Base-by-base conservation (phyloP, 2,329 filamentous ascomycete species). In the Colletotrichum sp. region DNA sequence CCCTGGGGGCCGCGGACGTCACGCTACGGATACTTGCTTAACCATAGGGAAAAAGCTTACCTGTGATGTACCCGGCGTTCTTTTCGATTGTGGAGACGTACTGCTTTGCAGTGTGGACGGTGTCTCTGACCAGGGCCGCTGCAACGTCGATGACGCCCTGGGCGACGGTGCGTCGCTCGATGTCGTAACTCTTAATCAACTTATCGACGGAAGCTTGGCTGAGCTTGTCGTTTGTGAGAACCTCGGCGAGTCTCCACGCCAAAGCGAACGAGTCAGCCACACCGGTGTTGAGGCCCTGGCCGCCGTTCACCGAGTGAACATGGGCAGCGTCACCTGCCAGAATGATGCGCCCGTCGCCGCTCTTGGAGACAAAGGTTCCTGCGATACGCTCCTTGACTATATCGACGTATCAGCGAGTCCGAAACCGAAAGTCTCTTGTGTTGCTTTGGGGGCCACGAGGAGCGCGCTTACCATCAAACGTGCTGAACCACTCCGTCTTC, bases 311-410 rank as follows among this genome's bases (percentile, higher is more conserved):
- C 39, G 83, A 86, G 76, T 89, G 88, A 5, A 87, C 88, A 73
- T 90, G 88, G 16, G 86, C 87, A 12, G 88, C 87, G 71, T 90
- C 89, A 15, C 88, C 88, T 7, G 86, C 87, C 10, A 90, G 82
- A 65, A 90, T 86, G 7, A 87, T 81, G 12, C 87, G 84, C n/a
- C 86, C 88, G 6, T 80, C 77, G 10, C 86, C 86, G 48, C 82
- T 79, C 18, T 80, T 82, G 7, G 85, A 86, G 13, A 86, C 80
- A 48, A 87, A 87, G 0, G 82, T 83, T 43, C 89, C 87, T 0
- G 92, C 92, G 24, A 93, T 86, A 16, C 91, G 87, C 81, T 4
- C 90, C 67, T 86, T 87, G 68, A 87, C 86, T 87, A 34, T 48
- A 36, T 6, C 3, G n/a, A 21, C 15, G 34, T 18, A 43, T 67